Evolutionary conservation across 78 protist species (phyloP).

Genomic region (Bigelowiella natans): DNA sequence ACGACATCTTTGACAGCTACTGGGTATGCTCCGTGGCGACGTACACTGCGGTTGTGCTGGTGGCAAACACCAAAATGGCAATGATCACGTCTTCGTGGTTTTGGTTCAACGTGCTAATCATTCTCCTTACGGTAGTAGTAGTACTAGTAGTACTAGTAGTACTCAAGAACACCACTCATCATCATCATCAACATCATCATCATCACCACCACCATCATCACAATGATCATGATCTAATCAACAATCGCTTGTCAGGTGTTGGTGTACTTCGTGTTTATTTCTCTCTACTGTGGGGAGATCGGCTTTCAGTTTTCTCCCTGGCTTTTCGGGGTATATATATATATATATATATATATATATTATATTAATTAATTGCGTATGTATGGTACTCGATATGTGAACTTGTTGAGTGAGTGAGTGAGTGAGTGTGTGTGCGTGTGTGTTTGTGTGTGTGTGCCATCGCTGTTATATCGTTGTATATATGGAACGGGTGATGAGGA

Average conservation of each 20-base stretch:
- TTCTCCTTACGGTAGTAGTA: not conserved
- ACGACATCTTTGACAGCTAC: not conserved
- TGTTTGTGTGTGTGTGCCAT: no score
- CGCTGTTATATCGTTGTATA: no score
- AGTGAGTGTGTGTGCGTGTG: no score
- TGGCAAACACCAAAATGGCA: not conserved
- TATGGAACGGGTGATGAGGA: no score
- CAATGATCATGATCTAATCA: not conserved
- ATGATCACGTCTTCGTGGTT: not conserved
- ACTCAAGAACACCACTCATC: no score
- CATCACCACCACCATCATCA: no score
- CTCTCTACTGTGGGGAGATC: not conserved
- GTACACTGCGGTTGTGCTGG: not conserved
- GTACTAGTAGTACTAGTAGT: no score
- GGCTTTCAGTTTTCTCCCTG: not conserved
- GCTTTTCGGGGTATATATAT: not conserved
- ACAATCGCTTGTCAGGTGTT: not conserved
- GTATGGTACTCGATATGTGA: no score
- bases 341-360: no score
- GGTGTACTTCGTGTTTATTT: not conserved
- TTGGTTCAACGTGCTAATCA: not conserved
- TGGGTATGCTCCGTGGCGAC: not conserved
- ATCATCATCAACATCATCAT: no score
- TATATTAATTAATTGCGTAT: no score
- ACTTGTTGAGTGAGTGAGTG: no score